Evolutionary conservation across 2,329 filamentous ascomycete genomes (phyloP).

Genomic region (Ascomycota sp.): DNA sequence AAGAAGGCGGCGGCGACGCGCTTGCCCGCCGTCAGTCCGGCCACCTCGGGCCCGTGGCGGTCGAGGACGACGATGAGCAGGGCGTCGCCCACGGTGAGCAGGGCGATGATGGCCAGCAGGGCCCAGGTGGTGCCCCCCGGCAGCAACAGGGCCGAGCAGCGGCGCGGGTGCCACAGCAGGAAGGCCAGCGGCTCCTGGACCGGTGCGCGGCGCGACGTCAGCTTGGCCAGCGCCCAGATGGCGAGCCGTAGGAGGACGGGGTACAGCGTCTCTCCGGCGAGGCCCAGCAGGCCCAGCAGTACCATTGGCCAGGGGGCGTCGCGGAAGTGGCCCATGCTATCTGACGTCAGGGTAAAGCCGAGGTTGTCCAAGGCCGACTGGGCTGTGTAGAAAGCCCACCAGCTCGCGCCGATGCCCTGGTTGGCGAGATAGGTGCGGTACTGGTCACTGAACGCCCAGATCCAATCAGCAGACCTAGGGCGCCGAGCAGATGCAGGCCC

Average conservation of each 20-base stretch:
- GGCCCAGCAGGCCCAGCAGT: slow-evolving; percentile 25
- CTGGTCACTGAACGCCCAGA: slow-evolving; percentile 17
- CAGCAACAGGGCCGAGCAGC: slow-evolving; percentile 43
- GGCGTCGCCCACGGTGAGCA: slow-evolving; percentile 32
- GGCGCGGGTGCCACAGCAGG: slow-evolving; percentile 39
- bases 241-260: slow-evolving; percentile 35
- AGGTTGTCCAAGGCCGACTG: slow-evolving; percentile 32
- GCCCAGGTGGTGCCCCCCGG: slow-evolving; percentile 38
- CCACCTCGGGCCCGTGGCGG: slow-evolving; percentile 29
- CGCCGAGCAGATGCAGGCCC: slow-evolving; percentile 23
- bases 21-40: slow-evolving; percentile 19
- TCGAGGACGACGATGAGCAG: slow-evolving; percentile 31
- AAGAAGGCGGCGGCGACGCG: slow-evolving; percentile 36
- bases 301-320: slow-evolving; percentile 22
- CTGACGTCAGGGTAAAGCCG: slow-evolving; percentile 32
- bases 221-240: slow-evolving; percentile 33
- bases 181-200: slow-evolving; percentile 29
- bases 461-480: slow-evolving; percentile 28
- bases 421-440: slow-evolving; percentile 19
- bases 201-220: slow-evolving; percentile 16
- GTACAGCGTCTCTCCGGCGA: slow-evolving; percentile 34
- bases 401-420: slow-evolving; percentile 18
- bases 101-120: slow-evolving; percentile 26
- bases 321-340: slow-evolving; percentile 29
- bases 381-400: slow-evolving; percentile 30